These are phyloP conservation scores for Colletotrichum sp. DNA, from an alignment of 2,329 filamentous ascomycete genomes.

Conservation along the genomic window DNA sequence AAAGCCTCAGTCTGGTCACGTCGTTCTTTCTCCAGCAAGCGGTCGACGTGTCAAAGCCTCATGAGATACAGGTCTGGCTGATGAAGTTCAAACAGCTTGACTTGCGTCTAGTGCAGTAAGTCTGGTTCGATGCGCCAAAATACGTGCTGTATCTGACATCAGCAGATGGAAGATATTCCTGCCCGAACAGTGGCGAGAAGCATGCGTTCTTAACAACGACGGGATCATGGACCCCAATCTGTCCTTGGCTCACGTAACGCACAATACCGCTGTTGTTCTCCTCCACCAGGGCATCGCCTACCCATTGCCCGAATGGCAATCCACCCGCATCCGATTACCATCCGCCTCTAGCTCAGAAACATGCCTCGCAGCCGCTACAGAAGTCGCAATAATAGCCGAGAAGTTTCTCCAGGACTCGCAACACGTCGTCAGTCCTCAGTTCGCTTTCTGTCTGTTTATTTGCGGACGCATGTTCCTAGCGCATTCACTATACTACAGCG, in stretches of 20 bases:
- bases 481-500: constrained; percentile 35
- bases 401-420: constrained; percentile 37
- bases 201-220: constrained; percentile 42
- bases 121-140: neutral
- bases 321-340: constrained; percentile 34
- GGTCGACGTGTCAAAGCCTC: constrained; percentile 38
- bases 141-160: neutral
- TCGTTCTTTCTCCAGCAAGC: constrained; percentile 47
- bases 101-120: constrained; percentile 43
- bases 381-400: constrained; percentile 40
- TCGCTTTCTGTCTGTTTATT: constrained; percentile 44
- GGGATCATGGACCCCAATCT: constrained; percentile 48
- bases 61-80: constrained; percentile 44
- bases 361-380: constrained; percentile 40
- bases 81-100: constrained; percentile 51
- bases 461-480: constrained; percentile 35
- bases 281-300: constrained; percentile 46
- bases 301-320: constrained; percentile 33
- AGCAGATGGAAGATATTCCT: constrained; percentile 49
- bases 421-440: constrained; percentile 35
- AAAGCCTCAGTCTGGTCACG: constrained; percentile 45
- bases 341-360: constrained; percentile 44
- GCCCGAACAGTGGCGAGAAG: constrained; percentile 44
- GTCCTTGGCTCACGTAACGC: constrained; percentile 45
- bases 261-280: constrained; percentile 45